Percentiles rank a stretch among this genome's conserved stretches.
These are phyloP conservation scores for Telfairia occidentalis DNA, from an alignment of 331 rosid genomes.

Conservation along the genomic window DNA sequence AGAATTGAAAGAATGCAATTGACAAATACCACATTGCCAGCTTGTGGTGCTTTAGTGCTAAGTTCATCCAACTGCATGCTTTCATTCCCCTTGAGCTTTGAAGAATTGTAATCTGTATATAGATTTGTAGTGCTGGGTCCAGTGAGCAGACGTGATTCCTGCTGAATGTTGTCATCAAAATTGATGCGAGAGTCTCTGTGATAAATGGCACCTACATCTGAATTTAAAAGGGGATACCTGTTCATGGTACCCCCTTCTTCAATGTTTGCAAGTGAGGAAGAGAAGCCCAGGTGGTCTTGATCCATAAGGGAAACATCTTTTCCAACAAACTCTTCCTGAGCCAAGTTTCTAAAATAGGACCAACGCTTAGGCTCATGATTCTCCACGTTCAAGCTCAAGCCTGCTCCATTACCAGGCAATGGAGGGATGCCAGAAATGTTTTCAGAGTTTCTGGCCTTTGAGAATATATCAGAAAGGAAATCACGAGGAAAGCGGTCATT, in stretches of 20 bases:
- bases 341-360: constrained; percentile 44
- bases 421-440: constrained; percentile 22
- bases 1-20: neutral
- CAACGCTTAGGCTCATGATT: constrained; percentile 42
- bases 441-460: constrained; percentile 27
- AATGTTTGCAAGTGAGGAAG: constrained; percentile 19
- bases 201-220: constrained; percentile 25
- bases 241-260: constrained; percentile 23
- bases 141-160: constrained; percentile 20
- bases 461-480: constrained; percentile 38
- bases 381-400: constrained; percentile 38
- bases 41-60: constrained; percentile 19
- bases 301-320: constrained; percentile 45
- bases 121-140: constrained; percentile 12
- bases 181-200: constrained; percentile 23
- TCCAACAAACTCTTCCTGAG: constrained; percentile 32
- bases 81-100: constrained; percentile 23
- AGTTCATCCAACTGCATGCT: constrained; percentile 30
- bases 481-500: constrained; percentile 46
- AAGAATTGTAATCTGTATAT: constrained; percentile 21
- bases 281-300: constrained; percentile 36
- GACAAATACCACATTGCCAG: constrained; percentile 26
- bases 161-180: constrained; percentile 26
- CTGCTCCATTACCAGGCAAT: constrained; percentile 31
- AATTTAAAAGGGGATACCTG: constrained; percentile 30